A percentile compares a stretch with the other conserved stretches of the same genome.
phyloP scores from a whole-genome alignment of 768 basidiomycete genomes.

The Boletales sp. region DNA sequence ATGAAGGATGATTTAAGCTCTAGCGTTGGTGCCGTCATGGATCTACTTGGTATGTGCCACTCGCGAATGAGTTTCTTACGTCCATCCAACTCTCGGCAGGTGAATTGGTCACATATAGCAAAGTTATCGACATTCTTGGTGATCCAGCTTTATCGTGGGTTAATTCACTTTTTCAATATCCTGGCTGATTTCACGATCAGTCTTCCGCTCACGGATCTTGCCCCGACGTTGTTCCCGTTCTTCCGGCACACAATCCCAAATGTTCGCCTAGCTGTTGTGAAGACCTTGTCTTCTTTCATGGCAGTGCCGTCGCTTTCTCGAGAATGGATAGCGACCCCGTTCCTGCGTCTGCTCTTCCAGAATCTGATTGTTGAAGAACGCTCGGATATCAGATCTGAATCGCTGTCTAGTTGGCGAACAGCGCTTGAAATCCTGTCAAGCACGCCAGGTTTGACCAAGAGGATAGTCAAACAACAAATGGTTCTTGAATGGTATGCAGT shows the following conservation, averaged over 20 bases:
- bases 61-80: not conserved
- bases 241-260: conserved; percentile 95
- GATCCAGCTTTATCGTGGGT: conserved; percentile 69
- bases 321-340: conserved; percentile 76
- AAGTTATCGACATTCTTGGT: conserved; percentile 75
- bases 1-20: conserved; percentile 97
- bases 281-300: conserved; percentile 86
- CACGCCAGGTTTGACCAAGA: conserved; percentile 47
- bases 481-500: conserved; percentile 83
- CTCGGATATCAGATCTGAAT: conserved; percentile 72
- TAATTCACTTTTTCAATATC: not conserved
- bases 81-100: conserved; percentile 41
- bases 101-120: conserved; percentile 72
- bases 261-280: conserved; percentile 90
- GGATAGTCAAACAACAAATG: conserved; percentile 52
- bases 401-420: conserved; percentile 69
- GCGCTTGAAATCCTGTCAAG: conserved; percentile 55
- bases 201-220: conserved; percentile 75
- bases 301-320: conserved; percentile 64
- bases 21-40: conserved; percentile 97
- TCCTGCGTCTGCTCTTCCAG: conserved; percentile 86
- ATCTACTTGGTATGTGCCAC: conserved; percentile 69
- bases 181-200: conserved; percentile 35
- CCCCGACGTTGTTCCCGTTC: conserved; percentile 90
- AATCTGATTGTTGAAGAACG: conserved; percentile 93